Percentiles rank a stretch among this genome's conserved stretches.
Conservation (phyloP, 169 alveolate genomes). For the Eimeria brunetti region DNA sequence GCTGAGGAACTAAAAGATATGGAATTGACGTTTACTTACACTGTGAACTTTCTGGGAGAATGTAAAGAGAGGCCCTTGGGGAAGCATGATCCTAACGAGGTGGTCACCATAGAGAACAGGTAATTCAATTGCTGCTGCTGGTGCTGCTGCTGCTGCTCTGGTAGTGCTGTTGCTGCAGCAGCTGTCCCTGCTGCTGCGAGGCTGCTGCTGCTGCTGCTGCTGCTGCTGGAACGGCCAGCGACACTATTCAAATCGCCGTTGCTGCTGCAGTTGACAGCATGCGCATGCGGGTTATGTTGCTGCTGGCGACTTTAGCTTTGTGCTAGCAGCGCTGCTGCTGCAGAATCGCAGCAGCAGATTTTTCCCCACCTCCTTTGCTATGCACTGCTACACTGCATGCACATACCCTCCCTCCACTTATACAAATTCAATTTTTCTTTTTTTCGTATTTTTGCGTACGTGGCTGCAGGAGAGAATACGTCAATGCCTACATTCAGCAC, state of each 20-base stretch:
- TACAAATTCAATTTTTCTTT: too few species aligned
- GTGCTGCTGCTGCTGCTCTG: neutral
- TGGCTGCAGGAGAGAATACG: slow-evolving; percentile 85
- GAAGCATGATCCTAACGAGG: slow-evolving; percentile 62
- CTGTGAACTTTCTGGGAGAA: slow-evolving; percentile 30
- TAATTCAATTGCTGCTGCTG: neutral
- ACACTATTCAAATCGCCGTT: neutral
- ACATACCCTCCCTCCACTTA: too few species aligned
- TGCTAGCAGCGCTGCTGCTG: neutral
- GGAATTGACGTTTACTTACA: slow-evolving; percentile 80
- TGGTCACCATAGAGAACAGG: slow-evolving; percentile 88
- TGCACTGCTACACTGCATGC: neutral
- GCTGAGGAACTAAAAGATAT: slow-evolving; percentile 75
- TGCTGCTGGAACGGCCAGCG: neutral
- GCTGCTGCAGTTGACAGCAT: too few species aligned
- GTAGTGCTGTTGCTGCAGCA: neutral
- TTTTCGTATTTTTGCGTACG: too few species aligned
- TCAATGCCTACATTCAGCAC: slow-evolving; percentile 88
- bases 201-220: neutral
- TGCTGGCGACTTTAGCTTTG: neutral
- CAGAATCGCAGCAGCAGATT: neutral
- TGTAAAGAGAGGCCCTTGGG: slow-evolving; percentile 79
- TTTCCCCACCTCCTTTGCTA: neutral
- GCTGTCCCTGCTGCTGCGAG: too few species aligned
- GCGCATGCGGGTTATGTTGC: too few species aligned